A percentile compares a stretch with the other conserved stretches of the same genome.
phyloP scores from a whole-genome alignment of 257 asterid genomes.

The Mitragyna speciosa region DNA sequence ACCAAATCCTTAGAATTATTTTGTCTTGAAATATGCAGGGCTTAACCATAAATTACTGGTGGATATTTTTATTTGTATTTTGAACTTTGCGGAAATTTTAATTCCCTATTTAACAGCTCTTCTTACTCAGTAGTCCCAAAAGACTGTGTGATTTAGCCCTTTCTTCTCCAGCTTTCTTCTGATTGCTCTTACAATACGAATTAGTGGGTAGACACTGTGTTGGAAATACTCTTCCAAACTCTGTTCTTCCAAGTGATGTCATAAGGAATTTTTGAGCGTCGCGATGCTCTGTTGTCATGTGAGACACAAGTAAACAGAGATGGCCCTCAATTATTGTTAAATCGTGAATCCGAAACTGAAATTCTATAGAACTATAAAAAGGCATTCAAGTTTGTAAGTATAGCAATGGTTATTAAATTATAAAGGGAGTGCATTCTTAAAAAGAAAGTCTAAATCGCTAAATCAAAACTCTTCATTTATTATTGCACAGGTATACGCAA shows the following conservation, averaged over 20 bases:
- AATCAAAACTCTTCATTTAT: not conserved
- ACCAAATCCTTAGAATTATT: not conserved
- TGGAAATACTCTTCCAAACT: not conserved
- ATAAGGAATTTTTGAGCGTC: not conserved
- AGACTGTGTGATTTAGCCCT: not conserved
- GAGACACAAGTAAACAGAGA: too few relatives aligned
- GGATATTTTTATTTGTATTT: too few relatives aligned
- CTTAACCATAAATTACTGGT: not conserved
- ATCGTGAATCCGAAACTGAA: too few relatives aligned
- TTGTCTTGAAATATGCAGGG: not conserved
- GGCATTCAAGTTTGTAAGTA: too few relatives aligned
- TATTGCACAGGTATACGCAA: too few relatives aligned
- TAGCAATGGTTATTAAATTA: too few relatives aligned
- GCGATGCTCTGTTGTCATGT: too few relatives aligned
- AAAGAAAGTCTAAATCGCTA: too few relatives aligned
- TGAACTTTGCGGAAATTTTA: too few relatives aligned
- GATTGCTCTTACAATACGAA: not conserved
- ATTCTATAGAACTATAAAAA: too few relatives aligned
- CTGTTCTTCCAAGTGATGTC: not conserved
- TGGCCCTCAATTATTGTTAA: too few relatives aligned
- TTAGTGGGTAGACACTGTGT: not conserved
- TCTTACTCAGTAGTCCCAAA: not conserved
- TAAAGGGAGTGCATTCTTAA: too few relatives aligned
- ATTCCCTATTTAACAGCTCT: not conserved
- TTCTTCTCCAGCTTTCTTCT: not conserved